Percentiles rank a stretch among this genome's conserved stretches.
Evolutionary conservation across 2,329 filamentous ascomycete genomes (phyloP).

Genomic region (Nemania abortiva): DNA sequence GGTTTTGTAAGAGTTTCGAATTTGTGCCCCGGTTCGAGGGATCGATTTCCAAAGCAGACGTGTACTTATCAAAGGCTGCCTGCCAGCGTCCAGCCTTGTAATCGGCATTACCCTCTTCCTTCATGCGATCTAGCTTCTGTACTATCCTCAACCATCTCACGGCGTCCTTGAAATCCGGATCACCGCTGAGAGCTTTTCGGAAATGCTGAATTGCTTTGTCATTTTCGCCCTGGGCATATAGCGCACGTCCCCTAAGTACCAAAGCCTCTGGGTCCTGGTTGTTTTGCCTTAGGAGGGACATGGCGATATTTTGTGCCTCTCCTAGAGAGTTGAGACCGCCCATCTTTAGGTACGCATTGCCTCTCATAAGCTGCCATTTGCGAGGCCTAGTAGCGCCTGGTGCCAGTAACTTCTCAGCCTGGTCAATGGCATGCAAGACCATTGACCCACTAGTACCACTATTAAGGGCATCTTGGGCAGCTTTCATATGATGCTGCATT

Average conservation of each 20-base stretch:
- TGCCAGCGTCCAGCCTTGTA: slow-evolving; percentile 89
- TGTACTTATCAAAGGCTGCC: slow-evolving; percentile 86
- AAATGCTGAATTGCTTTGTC: slow-evolving; percentile 95
- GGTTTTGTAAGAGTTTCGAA: slow-evolving; percentile 93
- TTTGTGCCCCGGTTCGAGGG: slow-evolving; percentile 91
- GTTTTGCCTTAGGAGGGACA: slow-evolving; percentile 86
- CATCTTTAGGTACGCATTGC: slow-evolving; percentile 93
- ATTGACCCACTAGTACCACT: slow-evolving; percentile 86
- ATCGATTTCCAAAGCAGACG: slow-evolving; percentile 85
- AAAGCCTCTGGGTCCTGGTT: slow-evolving; percentile 93
- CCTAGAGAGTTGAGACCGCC: slow-evolving; percentile 88
- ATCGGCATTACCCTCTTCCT: slow-evolving; percentile 89
- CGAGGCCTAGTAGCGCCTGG: slow-evolving; percentile 81
- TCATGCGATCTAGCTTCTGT: slow-evolving; percentile 91
- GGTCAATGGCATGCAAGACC: slow-evolving; percentile 90
- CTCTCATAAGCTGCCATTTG: slow-evolving; percentile 94
- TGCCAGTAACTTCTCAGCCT: slow-evolving; percentile 86
- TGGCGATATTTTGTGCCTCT: slow-evolving; percentile 92
- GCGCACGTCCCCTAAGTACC: slow-evolving; percentile 85
- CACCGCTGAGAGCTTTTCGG: slow-evolving; percentile 87
- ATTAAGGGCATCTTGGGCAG: slow-evolving; percentile 81
- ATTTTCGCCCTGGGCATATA: slow-evolving; percentile 94
- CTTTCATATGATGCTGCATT: slow-evolving; percentile 85
- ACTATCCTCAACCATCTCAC: slow-evolving; percentile 90
- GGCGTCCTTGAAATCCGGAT: slow-evolving; percentile 90